These are phyloP conservation scores for Colletotrichum trifolii DNA, from an alignment of 2,329 filamentous ascomycete genomes.

Conservation along the genomic window DNA sequence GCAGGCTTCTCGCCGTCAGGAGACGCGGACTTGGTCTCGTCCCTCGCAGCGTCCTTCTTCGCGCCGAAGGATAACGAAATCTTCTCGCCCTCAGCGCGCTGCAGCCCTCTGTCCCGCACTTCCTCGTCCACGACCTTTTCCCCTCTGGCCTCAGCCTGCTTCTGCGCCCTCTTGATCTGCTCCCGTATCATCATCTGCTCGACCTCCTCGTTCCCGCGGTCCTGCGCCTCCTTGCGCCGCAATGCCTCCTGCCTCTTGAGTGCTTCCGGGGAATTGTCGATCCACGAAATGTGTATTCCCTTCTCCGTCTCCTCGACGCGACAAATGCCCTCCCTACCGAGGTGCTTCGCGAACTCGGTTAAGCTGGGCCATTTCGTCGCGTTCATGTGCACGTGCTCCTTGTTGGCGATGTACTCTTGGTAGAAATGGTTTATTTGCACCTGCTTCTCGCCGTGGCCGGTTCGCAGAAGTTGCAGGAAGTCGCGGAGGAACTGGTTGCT, in stretches of 20 bases:
- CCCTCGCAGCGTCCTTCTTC: constrained; percentile 45
- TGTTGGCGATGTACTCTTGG: constrained; percentile 89
- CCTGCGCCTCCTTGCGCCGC: constrained; percentile 83
- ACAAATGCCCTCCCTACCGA: constrained; percentile 89
- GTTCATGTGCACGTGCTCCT: constrained; percentile 94
- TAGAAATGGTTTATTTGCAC: constrained; percentile 94
- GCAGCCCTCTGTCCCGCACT: constrained; percentile 58
- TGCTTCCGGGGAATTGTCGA: constrained; percentile 91
- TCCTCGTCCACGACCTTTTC: constrained; percentile 53
- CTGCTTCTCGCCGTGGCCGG: constrained; percentile 89
- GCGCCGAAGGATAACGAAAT: constrained; percentile 76
- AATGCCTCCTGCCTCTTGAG: constrained; percentile 83
- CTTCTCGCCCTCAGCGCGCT: constrained; percentile 78
- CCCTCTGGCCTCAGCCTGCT: constrained; percentile 61
- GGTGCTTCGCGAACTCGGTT: constrained; percentile 88
- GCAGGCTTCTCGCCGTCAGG: constrained; percentile 38
- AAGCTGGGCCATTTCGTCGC: constrained; percentile 88
- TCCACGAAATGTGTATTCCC: constrained; percentile 87
- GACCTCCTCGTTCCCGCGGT: constrained; percentile 89
- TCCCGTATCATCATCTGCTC: constrained; percentile 85
- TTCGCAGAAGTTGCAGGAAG: constrained; percentile 81
- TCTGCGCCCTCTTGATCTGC: constrained; percentile 82
- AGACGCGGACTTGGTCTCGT: constrained; percentile 33
- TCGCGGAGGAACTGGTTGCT: constrained; percentile 83
- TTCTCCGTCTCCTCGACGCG: constrained; percentile 90